These are phyloP conservation scores for Camellia japonica DNA, from an alignment of 148 eudicot species.

Conservation along the genomic window DNA sequence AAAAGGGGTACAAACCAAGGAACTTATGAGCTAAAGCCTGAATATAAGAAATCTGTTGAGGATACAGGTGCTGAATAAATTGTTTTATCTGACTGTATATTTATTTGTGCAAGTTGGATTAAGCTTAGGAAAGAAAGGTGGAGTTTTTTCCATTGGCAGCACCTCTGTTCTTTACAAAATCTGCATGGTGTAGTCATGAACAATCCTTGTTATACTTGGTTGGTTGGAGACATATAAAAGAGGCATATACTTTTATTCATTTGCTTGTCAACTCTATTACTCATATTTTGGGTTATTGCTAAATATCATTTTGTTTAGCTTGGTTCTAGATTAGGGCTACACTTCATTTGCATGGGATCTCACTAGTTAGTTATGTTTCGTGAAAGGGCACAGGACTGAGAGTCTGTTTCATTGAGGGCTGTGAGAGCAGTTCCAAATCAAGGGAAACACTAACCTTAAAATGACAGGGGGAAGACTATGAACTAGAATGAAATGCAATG, in stretches of 20 bases:
- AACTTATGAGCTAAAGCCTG: conserved; percentile 90
- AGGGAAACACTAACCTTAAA: not conserved
- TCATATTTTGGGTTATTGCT: not conserved
- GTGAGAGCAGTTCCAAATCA: not conserved
- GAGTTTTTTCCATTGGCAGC: not conserved
- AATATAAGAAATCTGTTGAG: conserved; percentile 83
- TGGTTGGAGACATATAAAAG: not conserved
- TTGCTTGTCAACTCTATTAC: not conserved
- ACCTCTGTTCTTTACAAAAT: not conserved
- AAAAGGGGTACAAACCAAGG: conserved; percentile 91
- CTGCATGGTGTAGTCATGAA: not conserved
- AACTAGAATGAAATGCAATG: not conserved
- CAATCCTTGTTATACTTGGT: not conserved
- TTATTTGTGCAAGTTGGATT: not conserved
- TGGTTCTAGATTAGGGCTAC: not conserved
- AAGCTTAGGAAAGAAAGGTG: not conserved
- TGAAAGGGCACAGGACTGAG: not conserved
- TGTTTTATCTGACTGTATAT: conserved; percentile 11
- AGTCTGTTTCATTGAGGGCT: not conserved
- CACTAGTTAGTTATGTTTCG: not conserved
- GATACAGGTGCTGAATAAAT: conserved; percentile 58
- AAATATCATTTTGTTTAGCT: conserved; percentile 1
- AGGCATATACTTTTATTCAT: not conserved
- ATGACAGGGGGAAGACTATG: not conserved
- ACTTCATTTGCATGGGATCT: not conserved